Conservation (phyloP, 2,329 filamentous ascomycete species). For the Colletotrichum filicis region DNA sequence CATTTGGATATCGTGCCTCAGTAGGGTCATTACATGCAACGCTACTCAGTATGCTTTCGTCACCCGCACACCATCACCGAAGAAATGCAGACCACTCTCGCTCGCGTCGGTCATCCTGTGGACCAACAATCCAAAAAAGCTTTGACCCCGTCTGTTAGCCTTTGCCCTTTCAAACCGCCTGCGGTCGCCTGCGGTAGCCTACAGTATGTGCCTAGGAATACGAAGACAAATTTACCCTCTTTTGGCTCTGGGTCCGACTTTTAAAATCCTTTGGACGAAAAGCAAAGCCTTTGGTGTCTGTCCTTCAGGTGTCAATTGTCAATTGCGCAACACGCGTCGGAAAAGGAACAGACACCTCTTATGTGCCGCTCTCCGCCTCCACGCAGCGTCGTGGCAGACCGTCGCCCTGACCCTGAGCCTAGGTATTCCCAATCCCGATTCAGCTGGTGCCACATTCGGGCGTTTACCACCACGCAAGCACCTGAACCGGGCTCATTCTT, state of each 20-base stretch:
- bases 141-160: background rate
- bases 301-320: conserved; percentile 6
- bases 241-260: background rate
- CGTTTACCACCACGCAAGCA: background rate
- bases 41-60: background rate
- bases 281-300: background rate
- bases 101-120: background rate
- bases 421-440: background rate
- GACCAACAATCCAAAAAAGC: background rate
- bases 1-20: background rate
- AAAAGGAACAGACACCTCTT: conserved; percentile 12
- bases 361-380: background rate
- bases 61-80: background rate
- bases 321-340: background rate
- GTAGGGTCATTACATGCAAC: background rate
- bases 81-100: background rate
- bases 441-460: background rate
- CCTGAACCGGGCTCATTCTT: background rate
- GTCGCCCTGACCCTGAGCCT: background rate
- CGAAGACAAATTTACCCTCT: background rate
- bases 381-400: background rate
- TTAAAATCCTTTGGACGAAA: background rate
- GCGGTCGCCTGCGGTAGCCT: background rate
- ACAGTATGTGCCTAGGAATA: background rate
- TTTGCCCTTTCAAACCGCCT: background rate